These are phyloP conservation scores for Medicago lupulina DNA, from an alignment of 306 rosid genomes.

Conservation along the genomic window DNA sequence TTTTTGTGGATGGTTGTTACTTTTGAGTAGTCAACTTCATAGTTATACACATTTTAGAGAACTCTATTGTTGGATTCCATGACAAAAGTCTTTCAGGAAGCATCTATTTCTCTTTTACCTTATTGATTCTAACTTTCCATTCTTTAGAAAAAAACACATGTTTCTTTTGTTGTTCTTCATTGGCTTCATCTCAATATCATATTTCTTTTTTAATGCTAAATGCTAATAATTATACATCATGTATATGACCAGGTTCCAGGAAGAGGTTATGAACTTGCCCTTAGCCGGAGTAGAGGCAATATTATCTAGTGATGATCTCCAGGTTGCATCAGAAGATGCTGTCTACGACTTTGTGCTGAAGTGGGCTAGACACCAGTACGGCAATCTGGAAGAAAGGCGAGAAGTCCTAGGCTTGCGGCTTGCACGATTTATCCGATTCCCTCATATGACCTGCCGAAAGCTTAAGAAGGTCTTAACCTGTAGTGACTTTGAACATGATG, in stretches of 20 bases:
- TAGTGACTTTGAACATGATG: slow-evolving; percentile 85
- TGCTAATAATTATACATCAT: slow-evolving; percentile 36
- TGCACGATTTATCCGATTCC: slow-evolving; percentile 84
- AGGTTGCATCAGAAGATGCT: slow-evolving; percentile 97
- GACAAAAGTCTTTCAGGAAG: not conserved
- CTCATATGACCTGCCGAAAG: slow-evolving; percentile 90
- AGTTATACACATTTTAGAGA: slow-evolving; percentile 16
- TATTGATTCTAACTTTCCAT: slow-evolving; percentile 4
- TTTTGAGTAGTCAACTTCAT: slow-evolving; percentile 21
- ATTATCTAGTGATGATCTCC: slow-evolving; percentile 87
- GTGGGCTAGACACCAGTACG: slow-evolving; percentile 78
- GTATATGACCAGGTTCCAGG: slow-evolving; percentile 72
- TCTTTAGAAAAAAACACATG: slow-evolving; percentile 6
- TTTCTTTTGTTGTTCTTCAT: slow-evolving; percentile 26
- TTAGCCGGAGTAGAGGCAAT: slow-evolving; percentile 92
- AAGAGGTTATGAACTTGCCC: slow-evolving; percentile 89
- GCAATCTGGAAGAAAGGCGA: slow-evolving; percentile 82
- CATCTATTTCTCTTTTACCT: not conserved
- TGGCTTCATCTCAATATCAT: slow-evolving; percentile 2
- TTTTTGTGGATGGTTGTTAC: slow-evolving; percentile 11
- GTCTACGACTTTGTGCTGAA: slow-evolving; percentile 90
- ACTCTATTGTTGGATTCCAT: not conserved
- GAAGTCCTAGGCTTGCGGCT: slow-evolving; percentile 76
- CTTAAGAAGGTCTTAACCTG: slow-evolving; percentile 90
- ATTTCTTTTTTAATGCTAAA: slow-evolving; percentile 24